Evolutionary conservation across 176 grass and related monocot genomes (phyloP).

Genomic region (Puya raimondii): DNA sequence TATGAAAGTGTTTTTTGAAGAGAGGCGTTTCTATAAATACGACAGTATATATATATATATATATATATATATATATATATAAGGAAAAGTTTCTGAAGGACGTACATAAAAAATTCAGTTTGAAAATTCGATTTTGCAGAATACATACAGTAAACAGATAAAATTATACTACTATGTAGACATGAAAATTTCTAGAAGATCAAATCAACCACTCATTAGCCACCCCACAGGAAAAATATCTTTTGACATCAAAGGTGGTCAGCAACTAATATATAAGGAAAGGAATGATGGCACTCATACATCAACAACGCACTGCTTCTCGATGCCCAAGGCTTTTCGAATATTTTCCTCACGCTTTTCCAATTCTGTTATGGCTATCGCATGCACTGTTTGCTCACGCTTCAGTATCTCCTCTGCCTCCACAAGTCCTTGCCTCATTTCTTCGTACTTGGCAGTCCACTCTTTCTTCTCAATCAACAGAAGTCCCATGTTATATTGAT

Average conservation of each 20-base stretch:
- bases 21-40: too few relatives aligned
- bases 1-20: too few relatives aligned
- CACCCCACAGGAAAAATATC: too few relatives aligned
- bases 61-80: too few relatives aligned
- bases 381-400: conserved; percentile 69
- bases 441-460: conserved; percentile 54
- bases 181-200: not conserved
- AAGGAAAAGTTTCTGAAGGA: too few relatives aligned
- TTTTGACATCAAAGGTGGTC: too few relatives aligned
- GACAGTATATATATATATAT: too few relatives aligned
- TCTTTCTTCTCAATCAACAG: conserved; percentile 96
- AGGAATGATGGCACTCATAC: conserved; percentile 34
- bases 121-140: too few relatives aligned
- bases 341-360: conserved; percentile 62
- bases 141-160: not conserved
- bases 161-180: not conserved
- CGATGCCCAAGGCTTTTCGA: conserved; percentile 61
- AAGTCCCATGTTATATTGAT: conserved; percentile 91
- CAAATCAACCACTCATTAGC: too few relatives aligned
- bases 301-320: conserved; percentile 79
- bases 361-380: conserved; percentile 63
- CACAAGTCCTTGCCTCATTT: conserved; percentile 43
- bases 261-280: conserved; percentile 5
- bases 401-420: conserved; percentile 70
- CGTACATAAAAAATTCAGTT: too few relatives aligned